These are phyloP conservation scores for Immersiporthe knoxdaviesiana DNA, from an alignment of 2,329 filamentous ascomycete species.

Conservation along the genomic window DNA sequence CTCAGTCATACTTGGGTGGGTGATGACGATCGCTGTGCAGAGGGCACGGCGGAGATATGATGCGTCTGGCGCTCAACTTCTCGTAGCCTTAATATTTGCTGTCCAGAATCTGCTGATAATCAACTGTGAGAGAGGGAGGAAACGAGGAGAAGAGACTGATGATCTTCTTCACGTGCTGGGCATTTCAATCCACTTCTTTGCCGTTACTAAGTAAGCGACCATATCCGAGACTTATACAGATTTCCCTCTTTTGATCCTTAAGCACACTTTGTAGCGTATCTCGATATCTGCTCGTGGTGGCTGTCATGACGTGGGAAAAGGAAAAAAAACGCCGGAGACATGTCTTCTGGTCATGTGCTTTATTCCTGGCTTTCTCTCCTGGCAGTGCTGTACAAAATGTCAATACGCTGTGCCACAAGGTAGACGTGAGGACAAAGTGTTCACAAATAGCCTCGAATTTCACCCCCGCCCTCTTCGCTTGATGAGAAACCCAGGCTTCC, in stretches of 20 bases:
- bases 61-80: not conserved
- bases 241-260: too few species aligned
- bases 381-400: not conserved
- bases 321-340: not conserved
- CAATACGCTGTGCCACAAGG: not conserved
- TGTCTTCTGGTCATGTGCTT: not conserved
- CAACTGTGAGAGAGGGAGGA: too few species aligned
- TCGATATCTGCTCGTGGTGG: not conserved
- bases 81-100: not conserved
- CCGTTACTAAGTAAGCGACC: too few species aligned
- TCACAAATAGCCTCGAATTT: not conserved
- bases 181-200: too few species aligned
- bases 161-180: too few species aligned
- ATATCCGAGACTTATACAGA: not conserved
- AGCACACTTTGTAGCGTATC: not conserved
- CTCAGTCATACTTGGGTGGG: not conserved
- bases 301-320: not conserved
- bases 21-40: not conserved
- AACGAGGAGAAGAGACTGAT: too few species aligned
- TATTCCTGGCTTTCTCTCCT: not conserved
- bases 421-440: not conserved
- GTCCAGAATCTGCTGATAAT: too few species aligned
- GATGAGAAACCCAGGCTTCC: constrained; percentile 38
- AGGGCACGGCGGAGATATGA: not conserved
- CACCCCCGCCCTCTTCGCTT: not conserved